Conservation (phyloP, 2,329 filamentous ascomycete species). For the Lasiodiplodia theobromae region DNA sequence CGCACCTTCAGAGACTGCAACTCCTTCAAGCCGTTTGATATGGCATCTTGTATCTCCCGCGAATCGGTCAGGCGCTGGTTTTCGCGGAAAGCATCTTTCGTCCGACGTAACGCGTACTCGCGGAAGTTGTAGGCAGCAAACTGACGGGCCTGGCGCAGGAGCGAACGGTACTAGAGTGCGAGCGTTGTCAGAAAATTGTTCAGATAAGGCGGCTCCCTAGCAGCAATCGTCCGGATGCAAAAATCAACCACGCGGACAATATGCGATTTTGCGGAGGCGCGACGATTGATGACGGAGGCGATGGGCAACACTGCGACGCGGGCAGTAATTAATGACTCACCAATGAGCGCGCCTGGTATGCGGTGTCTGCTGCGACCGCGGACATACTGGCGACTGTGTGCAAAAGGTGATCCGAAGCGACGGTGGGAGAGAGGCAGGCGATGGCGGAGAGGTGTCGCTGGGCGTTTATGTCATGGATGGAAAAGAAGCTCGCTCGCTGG, state of each 20-base stretch:
- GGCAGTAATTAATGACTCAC: constrained; percentile 39
- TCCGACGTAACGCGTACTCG: constrained; percentile 92
- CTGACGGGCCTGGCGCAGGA: constrained; percentile 83
- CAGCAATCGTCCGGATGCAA: neutral
- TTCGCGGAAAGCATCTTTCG: constrained; percentile 88
- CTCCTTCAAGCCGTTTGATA: constrained; percentile 87
- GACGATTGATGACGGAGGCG: constrained; percentile 4
- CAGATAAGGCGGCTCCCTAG: no score
- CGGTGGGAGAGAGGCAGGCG: neutral
- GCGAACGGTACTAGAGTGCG: constrained; percentile 79
- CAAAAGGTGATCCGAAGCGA: neutral
- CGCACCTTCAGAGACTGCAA: constrained; percentile 90
- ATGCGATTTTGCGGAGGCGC: constrained; percentile 9
- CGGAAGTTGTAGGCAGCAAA: constrained; percentile 98
- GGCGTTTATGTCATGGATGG: constrained; percentile 29
- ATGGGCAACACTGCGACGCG: constrained; percentile 14
- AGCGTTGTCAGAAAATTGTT: neutral
- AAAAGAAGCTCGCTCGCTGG: constrained; percentile 26
- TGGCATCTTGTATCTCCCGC: constrained; percentile 81
- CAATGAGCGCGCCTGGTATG: constrained; percentile 49
- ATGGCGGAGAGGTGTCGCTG: constrained; percentile 24
- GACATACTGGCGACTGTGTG: constrained; percentile 10
- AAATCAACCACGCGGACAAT: neutral
- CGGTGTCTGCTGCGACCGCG: constrained; percentile 45
- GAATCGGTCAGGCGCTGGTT: constrained; percentile 75